Percentiles rank a stretch among this genome's conserved stretches.
Conservation (phyloP, 2,329 filamentous ascomycete genomes). For the Monilinia laxa region DNA sequence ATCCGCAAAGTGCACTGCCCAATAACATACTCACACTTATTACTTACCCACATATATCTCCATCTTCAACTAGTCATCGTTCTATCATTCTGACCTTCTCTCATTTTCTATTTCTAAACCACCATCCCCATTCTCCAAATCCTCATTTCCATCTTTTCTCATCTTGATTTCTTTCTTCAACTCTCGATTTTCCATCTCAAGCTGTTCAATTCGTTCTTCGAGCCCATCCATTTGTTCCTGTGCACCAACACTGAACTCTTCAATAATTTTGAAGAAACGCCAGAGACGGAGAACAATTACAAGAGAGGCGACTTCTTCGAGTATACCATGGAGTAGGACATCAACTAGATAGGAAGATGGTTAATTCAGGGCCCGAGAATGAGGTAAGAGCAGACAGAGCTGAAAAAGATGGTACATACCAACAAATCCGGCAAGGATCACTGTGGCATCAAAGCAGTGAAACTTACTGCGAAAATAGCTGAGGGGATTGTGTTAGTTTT, state of each 20-base stretch:
- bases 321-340: conserved; percentile 56
- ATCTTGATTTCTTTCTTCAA: conserved; percentile 49
- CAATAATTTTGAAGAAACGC: conserved; percentile 69
- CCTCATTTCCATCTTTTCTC: conserved; percentile 30
- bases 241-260: conserved; percentile 64
- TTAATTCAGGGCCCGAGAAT: background rate
- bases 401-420: conserved; percentile 26
- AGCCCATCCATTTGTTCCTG: conserved; percentile 61
- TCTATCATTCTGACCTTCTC: background rate
- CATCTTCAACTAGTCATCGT: background rate
- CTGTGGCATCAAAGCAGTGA: conserved; percentile 61
- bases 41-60: background rate
- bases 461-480: conserved; percentile 60
- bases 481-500: background rate
- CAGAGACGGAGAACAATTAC: conserved; percentile 66
- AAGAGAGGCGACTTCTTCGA: conserved; percentile 65
- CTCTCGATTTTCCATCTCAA: conserved; percentile 49
- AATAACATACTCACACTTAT: background rate
- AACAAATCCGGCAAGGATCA: conserved; percentile 62
- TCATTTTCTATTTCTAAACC: background rate
- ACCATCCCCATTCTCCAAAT: conserved; percentile 19
- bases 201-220: conserved; percentile 50
- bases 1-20: background rate
- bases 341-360: conserved; percentile 58
- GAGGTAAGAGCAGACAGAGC: background rate